Base-by-base conservation (phyloP, 306 rosid species). In the Fragaria vesca region DNA sequence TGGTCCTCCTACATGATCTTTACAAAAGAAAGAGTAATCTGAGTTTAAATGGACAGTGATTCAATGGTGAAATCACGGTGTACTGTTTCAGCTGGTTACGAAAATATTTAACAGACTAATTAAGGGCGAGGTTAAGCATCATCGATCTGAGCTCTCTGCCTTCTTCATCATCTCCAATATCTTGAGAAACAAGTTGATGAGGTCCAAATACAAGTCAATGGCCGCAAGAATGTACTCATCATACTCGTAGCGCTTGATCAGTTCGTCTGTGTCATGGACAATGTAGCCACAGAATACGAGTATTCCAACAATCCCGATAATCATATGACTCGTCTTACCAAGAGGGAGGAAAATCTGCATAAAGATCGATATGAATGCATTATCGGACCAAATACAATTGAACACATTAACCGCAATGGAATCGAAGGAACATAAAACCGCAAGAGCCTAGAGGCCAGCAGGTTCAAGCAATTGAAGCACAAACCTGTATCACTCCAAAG, bases 201-300 rank as follows among this genome's bases (percentile, higher is more conserved):
- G 74, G 60, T 90, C 91, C 34, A 85, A 74, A 69, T 88, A 90
- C 79, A 88, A 71, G 34, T 87, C 43, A 6, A 86, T 80, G 18
- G 91, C 90, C 30, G 89, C 91, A 90, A 90, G 83, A 12, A 88
- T 77, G 30, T 86, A 90, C 0, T 88, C 90, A 12, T 90, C 91
- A 28, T 86, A 90, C 74, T 32, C 30, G 68, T 81, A 84, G 55
- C 51, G 73, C 73, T 86, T 88, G 79, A 88, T 83, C 68, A 87
- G 78, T 12, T 79, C 81, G 52, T 61, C 75, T 2, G 88, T 87
- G 75, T 87, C 90, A 28, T 80, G 82, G 10, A 90, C 73, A 3
- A 90, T 90, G 78, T 76, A 90, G 51, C 87, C 94, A 79, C 90
- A 90, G 83, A 87, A 82, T 50, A 90, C 2, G 12, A 90, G 55